These are phyloP conservation scores for Creolimax fragrantissima DNA, from an alignment of 78 protist species.

Conservation along the genomic window DNA sequence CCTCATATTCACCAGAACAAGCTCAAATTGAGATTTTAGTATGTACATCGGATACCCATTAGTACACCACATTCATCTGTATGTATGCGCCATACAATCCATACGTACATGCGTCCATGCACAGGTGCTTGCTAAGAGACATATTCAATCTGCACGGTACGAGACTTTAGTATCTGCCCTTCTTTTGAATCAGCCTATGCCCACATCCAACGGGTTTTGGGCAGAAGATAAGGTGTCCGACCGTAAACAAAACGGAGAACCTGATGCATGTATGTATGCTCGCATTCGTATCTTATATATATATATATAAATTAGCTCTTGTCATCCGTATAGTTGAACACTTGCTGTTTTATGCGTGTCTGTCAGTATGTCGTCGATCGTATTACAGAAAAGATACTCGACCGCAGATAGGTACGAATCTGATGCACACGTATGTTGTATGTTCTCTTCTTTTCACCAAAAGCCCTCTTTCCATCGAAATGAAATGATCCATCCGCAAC, in stretches of 20 bases:
- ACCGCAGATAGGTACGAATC: too few species aligned
- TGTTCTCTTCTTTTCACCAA: too few species aligned
- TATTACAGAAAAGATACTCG: too few species aligned
- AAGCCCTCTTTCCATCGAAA: too few species aligned
- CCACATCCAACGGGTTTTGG: not conserved
- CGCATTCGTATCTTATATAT: not conserved
- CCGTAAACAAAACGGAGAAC: not conserved
- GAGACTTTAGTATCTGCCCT: slow-evolving; percentile 39
- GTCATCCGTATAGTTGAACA: too few species aligned
- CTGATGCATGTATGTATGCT: not conserved
- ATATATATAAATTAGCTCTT: not conserved
- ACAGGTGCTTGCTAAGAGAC: slow-evolving; percentile 37
- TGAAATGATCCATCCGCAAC: too few species aligned
- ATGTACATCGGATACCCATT: too few species aligned
- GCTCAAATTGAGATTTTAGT: too few species aligned
- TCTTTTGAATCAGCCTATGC: not conserved
- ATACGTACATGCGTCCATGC: not conserved
- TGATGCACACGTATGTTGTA: too few species aligned
- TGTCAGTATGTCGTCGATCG: too few species aligned
- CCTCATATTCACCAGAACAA: not conserved
- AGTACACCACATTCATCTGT: not conserved
- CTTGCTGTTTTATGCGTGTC: too few species aligned
- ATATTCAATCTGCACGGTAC: slow-evolving; percentile 30
- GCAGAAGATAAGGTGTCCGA: not conserved
- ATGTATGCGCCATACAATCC: not conserved